Evolutionary conservation across 78 protist genomes (phyloP), one percentile per base, ranked within the genome.

Genomic region (Dictyostelium brefeldianum): DNA sequence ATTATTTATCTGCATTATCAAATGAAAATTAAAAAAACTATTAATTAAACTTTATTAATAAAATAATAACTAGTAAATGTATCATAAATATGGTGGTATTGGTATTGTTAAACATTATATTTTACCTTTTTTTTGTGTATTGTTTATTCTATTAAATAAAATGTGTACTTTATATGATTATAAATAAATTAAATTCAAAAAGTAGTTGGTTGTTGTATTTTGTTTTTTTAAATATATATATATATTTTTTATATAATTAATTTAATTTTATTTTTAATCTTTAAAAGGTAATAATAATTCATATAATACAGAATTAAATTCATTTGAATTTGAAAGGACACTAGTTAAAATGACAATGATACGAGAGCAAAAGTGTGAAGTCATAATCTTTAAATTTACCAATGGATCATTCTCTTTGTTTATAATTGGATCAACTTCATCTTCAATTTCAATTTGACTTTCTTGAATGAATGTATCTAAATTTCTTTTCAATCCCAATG

Each of bases 381-480:
- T 78, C 83, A 78, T 78, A 36, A 78, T 78, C 17, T 54, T 27
- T 27, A 78, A 54, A 18, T 78, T 78, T 20, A n/a, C 27, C 17
- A 51, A 47, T 10, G 50, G 11, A 50, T 75, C 81, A 20, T 36
- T 54, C 1, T 78, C 71, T 22, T 51, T 54, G 18, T 78, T 47
- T 2, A 78, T 50, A n/a, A 78, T 20, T 54, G 83, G 83, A 18
- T 36, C 56, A 4, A 29, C 31, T 29, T 78, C 83, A 6, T 54
- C 47, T 4, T 78, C 83, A 4, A 78, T 27, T 3, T n/a, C 27
- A 4, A 46, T 5, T 2, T 11, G 29, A 47, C 46, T 46, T 2
- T 73, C 56, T 0, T 1, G 17, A 17, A 46, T 56, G 59, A 31
- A 78, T 29, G 12, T 56, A 54, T 78, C 83, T 11, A 78, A 54